Evolutionary conservation across 495 filamentous ascomycete species (phyloP).

Genomic region (Trichoderma asperelloides): DNA sequence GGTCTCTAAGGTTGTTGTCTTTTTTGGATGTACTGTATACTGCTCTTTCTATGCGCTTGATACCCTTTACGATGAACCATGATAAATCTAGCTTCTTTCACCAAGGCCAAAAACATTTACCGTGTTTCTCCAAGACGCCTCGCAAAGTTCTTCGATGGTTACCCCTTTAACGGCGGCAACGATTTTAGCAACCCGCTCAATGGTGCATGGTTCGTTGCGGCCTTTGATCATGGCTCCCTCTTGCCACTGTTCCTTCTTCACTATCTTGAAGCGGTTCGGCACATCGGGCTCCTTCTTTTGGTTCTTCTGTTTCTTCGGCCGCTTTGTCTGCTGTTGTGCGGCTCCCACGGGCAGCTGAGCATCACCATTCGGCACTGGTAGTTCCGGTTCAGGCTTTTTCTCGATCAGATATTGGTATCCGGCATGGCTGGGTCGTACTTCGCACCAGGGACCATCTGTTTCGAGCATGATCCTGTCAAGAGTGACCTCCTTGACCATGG

Average conservation of each 20-base stretch:
- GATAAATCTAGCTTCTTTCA: slow-evolving; percentile 18
- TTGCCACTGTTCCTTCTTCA: slow-evolving; percentile 90
- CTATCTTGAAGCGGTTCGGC: slow-evolving; percentile 39
- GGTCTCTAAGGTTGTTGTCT: not conserved
- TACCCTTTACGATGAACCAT: slow-evolving; percentile 9
- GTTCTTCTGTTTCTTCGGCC: slow-evolving; percentile 28
- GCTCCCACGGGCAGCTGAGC: not conserved
- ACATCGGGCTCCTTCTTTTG: slow-evolving; percentile 38
- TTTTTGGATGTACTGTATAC: slow-evolving; percentile 6
- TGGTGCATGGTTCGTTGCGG: slow-evolving; percentile 81
- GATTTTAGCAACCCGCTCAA: slow-evolving; percentile 74
- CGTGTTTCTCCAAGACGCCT: slow-evolving; percentile 81
- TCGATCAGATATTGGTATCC: slow-evolving; percentile 46
- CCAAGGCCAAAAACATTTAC: slow-evolving; percentile 70
- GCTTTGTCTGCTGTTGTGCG: slow-evolving; percentile 13
- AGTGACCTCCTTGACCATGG: slow-evolving; percentile 66
- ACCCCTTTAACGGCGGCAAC: slow-evolving; percentile 80
- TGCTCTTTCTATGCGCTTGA: slow-evolving; percentile 9
- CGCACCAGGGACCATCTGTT: slow-evolving; percentile 90
- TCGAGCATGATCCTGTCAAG: slow-evolving; percentile 75
- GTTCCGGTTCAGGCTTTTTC: slow-evolving; percentile 16
- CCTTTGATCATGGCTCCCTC: slow-evolving; percentile 81
- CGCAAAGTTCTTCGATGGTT: slow-evolving; percentile 67
- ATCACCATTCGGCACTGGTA: slow-evolving; percentile 9
- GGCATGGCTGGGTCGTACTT: slow-evolving; percentile 56